Conservation (phyloP, 495 filamentous ascomycete species). For the Letharia lupina region DNA sequence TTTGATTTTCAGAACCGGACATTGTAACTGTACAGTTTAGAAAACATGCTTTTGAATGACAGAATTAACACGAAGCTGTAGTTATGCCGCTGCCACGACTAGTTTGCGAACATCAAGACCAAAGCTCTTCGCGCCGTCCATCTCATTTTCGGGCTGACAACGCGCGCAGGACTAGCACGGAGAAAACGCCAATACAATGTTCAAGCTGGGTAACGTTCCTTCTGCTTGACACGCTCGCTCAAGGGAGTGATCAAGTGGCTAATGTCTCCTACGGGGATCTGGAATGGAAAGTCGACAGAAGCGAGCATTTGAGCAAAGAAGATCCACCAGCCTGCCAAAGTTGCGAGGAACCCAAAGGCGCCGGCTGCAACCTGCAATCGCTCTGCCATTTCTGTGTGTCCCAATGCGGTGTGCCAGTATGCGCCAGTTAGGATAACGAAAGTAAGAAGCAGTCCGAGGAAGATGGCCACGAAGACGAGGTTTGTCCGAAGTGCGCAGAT, state of each 20-base stretch:
- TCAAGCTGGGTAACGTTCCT: constrained; percentile 18
- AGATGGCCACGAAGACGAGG: constrained; percentile 50
- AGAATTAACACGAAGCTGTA: neutral
- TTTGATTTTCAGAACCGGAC: neutral
- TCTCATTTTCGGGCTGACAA: neutral
- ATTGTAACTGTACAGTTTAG: neutral
- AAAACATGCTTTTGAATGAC: neutral
- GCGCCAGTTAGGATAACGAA: constrained; percentile 46
- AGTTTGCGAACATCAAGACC: no score
- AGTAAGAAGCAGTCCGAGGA: constrained; percentile 43
- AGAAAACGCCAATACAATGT: neutral
- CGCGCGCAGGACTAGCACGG: neutral
- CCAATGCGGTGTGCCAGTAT: constrained; percentile 38
- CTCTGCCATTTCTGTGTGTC: constrained; percentile 20
- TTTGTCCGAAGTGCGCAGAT: constrained; percentile 55
- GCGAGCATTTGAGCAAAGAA: constrained; percentile 48
- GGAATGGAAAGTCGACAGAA: constrained; percentile 48
- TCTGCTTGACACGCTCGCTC: constrained; percentile 18
- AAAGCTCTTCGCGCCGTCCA: neutral
- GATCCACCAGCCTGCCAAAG: constrained; percentile 36
- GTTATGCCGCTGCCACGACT: no score
- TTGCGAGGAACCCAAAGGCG: constrained; percentile 24
- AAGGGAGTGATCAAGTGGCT: constrained; percentile 24
- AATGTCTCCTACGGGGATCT: constrained; percentile 48
- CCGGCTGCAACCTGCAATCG: constrained; percentile 28